Evolutionary conservation across 768 basidiomycete species (phyloP).

Genomic region (Termitomyces titanicus): DNA sequence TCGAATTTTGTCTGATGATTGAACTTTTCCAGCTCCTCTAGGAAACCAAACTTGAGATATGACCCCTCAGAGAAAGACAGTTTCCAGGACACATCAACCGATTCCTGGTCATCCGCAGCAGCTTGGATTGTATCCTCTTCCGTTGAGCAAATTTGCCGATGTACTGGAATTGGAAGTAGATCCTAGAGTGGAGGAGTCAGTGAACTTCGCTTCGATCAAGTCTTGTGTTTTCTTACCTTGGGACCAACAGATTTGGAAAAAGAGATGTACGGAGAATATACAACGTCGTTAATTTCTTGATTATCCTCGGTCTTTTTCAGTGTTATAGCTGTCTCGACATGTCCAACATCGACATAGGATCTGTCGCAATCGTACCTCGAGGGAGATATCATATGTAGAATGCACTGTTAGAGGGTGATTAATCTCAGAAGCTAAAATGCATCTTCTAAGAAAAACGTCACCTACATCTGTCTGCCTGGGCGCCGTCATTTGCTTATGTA

Average conservation of each 20-base stretch:
- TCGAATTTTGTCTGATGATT: constrained; percentile 11
- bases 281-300: constrained; percentile 4
- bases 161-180: constrained; percentile 16
- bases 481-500: constrained; percentile 11
- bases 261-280: constrained; percentile 17
- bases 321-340: constrained; percentile 16
- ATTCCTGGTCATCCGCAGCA: constrained; percentile 15
- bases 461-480: constrained; percentile 20
- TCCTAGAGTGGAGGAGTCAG: constrained; percentile 2
- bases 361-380: constrained; percentile 22
- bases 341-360: constrained; percentile 21
- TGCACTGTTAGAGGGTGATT: constrained; percentile 17
- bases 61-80: constrained; percentile 25
- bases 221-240: constrained; percentile 16
- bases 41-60: constrained; percentile 18
- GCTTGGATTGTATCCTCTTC: background rate
- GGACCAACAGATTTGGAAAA: constrained; percentile 23
- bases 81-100: constrained; percentile 30
- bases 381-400: constrained; percentile 10
- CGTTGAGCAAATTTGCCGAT: constrained; percentile 23
- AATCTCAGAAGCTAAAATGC: background rate
- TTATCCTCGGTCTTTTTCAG: constrained; percentile 4
- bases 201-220: no score
- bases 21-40: constrained; percentile 10
- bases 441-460: background rate